A percentile compares a stretch with the other conserved stretches of the same genome.
Conservation (phyloP, 352 stramenopile genomes). For the Phytophthora fragariae region DNA sequence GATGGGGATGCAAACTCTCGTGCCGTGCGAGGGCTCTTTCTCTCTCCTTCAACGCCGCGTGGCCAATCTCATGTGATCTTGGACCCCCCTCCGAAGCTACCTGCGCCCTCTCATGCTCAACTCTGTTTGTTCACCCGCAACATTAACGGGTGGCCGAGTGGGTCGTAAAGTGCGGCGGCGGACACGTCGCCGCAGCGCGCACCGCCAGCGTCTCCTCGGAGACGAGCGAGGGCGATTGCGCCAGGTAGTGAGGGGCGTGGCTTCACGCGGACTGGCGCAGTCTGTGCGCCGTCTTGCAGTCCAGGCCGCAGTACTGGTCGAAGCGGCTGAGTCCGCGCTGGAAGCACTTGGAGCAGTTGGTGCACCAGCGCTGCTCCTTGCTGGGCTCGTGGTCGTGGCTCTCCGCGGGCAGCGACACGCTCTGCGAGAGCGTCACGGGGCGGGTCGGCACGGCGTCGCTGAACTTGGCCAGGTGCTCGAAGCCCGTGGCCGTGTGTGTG, state of each 20-base stretch:
- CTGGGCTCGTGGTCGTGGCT: conserved; percentile 52
- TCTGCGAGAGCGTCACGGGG: conserved; percentile 23
- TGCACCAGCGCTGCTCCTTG: conserved; percentile 79
- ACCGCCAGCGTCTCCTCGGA: conserved; percentile 30
- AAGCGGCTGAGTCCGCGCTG: conserved; percentile 71
- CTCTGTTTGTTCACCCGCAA: conserved; percentile 3
- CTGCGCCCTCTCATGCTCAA: conserved; percentile 15
- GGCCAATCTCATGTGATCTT: conserved; percentile 6
- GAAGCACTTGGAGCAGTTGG: conserved; percentile 84
- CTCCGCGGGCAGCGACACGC: conserved; percentile 24
- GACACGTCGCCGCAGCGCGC: conserved; percentile 23
- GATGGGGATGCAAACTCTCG: not conserved
- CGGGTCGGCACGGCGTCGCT: conserved; percentile 10
- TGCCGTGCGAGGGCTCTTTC: conserved; percentile 11
- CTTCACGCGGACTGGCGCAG: conserved; percentile 45
- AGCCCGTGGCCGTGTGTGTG: conserved; percentile 21
- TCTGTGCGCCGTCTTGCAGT: conserved; percentile 75
- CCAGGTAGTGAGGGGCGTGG: conserved; percentile 37
- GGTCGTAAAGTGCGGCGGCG: conserved; percentile 37
- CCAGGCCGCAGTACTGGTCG: conserved; percentile 72
- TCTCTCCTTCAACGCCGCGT: conserved; percentile 3
- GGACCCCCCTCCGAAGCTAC: conserved; percentile 26
- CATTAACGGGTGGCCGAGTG: conserved; percentile 10
- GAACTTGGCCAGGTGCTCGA: conserved; percentile 40
- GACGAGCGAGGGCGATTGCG: conserved; percentile 34